These are phyloP conservation scores for Boletellus emodensis DNA, from an alignment of 768 basidiomycete species.

Conservation along the genomic window DNA sequence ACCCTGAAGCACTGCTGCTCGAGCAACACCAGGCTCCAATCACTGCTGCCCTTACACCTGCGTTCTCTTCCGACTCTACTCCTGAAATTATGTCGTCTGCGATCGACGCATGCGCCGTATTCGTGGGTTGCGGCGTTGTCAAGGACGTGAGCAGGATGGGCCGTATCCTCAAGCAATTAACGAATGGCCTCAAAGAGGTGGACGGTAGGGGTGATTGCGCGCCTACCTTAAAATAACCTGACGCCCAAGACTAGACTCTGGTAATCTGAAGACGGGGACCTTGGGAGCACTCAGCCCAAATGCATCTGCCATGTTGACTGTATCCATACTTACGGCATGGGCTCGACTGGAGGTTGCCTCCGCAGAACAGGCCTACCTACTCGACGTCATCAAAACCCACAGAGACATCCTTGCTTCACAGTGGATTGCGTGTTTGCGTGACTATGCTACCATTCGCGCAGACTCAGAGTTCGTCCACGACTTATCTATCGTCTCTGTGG, in stretches of 20 bases:
- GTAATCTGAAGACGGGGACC: conserved; percentile 82
- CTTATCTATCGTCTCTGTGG: conserved; percentile 66
- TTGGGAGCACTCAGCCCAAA: conserved; percentile 87
- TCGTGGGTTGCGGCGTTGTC: conserved; percentile 92
- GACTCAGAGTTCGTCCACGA: conserved; percentile 86
- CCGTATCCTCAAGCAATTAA: conserved; percentile 85
- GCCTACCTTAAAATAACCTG: background rate
- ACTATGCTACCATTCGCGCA: conserved; percentile 87
- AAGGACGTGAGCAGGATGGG: conserved; percentile 92
- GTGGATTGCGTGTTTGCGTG: conserved; percentile 86
- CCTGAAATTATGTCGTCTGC: conserved; percentile 94
- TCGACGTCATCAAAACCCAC: conserved; percentile 79
- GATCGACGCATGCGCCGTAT: conserved; percentile 89
- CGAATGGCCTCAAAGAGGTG: conserved; percentile 82
- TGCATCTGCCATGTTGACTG: conserved; percentile 90
- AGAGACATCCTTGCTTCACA: conserved; percentile 67
- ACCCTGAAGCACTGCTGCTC: conserved; percentile 81
- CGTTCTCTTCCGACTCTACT: conserved; percentile 92
- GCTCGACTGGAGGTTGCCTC: conserved; percentile 86
- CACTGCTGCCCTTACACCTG: conserved; percentile 93
- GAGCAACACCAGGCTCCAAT: conserved; percentile 99
- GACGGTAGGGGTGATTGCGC: conserved; percentile 52
- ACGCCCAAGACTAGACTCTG: conserved; percentile 55
- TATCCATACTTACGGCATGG: conserved; percentile 93
- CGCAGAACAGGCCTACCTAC: conserved; percentile 66